A percentile compares a stretch with the other conserved stretches of the same genome.
Evolutionary conservation across 1,284 basidiomycete genomes (phyloP).

Genomic region (Tilletia indica): DNA sequence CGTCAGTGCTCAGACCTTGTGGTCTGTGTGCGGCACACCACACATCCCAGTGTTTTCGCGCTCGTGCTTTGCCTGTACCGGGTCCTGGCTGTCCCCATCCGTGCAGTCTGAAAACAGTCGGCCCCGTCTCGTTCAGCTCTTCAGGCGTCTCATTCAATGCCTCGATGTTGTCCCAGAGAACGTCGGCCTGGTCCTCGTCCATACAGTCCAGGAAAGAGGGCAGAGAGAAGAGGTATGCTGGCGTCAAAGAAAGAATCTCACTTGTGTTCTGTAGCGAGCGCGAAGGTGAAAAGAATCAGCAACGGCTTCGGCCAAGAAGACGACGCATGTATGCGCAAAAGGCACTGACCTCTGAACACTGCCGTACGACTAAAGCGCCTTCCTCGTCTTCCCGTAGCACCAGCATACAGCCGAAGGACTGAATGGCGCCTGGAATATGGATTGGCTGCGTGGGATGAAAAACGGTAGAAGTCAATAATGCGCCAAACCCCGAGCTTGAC

Average conservation of each 20-base stretch:
- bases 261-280: slow-evolving; percentile 61
- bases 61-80: slow-evolving; percentile 56
- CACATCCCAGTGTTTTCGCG: slow-evolving; percentile 69
- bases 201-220: slow-evolving; percentile 75
- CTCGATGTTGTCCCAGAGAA: slow-evolving; percentile 76
- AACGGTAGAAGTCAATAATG: slow-evolving; percentile 5
- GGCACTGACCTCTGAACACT: slow-evolving; percentile 72
- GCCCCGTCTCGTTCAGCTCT: slow-evolving; percentile 55
- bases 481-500: slow-evolving; percentile 24
- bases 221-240: slow-evolving; percentile 73
- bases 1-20: slow-evolving; percentile 27
- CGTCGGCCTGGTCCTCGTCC: slow-evolving; percentile 68
- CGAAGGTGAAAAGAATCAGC: background rate
- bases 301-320: slow-evolving; percentile 16
- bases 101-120: slow-evolving; percentile 67
- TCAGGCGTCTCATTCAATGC: slow-evolving; percentile 65
- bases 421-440: slow-evolving; percentile 77
- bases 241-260: slow-evolving; percentile 72
- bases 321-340: slow-evolving; percentile 27
- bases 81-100: slow-evolving; percentile 66
- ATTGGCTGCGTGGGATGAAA: slow-evolving; percentile 64
- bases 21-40: slow-evolving; percentile 74
- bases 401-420: slow-evolving; percentile 79
- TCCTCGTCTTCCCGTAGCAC: slow-evolving; percentile 70
- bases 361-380: slow-evolving; percentile 68